Percentiles rank a stretch among this genome's conserved stretches.
Conservation (phyloP, 2,329 filamentous ascomycete species). For the Pseudocercospora eumusae region DNA sequence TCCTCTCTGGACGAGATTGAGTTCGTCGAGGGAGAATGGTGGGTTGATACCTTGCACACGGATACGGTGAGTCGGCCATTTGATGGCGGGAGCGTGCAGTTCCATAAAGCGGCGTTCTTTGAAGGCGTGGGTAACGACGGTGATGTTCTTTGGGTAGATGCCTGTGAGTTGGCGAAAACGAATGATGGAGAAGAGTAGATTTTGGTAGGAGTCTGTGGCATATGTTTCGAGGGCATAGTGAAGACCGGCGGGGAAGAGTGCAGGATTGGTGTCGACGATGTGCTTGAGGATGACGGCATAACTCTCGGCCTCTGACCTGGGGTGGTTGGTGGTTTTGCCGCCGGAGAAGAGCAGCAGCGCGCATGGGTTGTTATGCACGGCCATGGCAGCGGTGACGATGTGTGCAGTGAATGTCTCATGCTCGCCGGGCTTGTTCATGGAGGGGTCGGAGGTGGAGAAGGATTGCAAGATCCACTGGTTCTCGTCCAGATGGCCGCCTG, state of each 20-base stretch:
- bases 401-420: conserved; percentile 78
- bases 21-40: conserved; percentile 43
- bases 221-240: conserved; percentile 27
- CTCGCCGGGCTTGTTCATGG: conserved; percentile 59
- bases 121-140: conserved; percentile 52
- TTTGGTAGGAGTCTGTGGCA: conserved; percentile 84
- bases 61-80: conserved; percentile 46
- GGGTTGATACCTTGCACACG: conserved; percentile 51
- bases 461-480: conserved; percentile 66
- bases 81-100: conserved; percentile 45
- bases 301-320: conserved; percentile 34
- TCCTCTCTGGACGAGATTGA: conserved; percentile 41
- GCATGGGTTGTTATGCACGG: conserved; percentile 48
- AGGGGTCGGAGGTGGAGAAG: conserved; percentile 61
- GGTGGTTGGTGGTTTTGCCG: conserved; percentile 48
- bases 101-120: conserved; percentile 48
- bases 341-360: conserved; percentile 72
- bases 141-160: conserved; percentile 45
- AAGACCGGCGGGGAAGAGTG: conserved; percentile 26
- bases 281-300: conserved; percentile 27
- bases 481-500: conserved; percentile 33
- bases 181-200: conserved; percentile 74
- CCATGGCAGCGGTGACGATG: conserved; percentile 63
- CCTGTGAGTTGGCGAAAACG: conserved; percentile 48
- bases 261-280: conserved; percentile 26